Evolutionary conservation across 352 stramenopile genomes (phyloP).

Genomic region (Pythium coloratum): DNA sequence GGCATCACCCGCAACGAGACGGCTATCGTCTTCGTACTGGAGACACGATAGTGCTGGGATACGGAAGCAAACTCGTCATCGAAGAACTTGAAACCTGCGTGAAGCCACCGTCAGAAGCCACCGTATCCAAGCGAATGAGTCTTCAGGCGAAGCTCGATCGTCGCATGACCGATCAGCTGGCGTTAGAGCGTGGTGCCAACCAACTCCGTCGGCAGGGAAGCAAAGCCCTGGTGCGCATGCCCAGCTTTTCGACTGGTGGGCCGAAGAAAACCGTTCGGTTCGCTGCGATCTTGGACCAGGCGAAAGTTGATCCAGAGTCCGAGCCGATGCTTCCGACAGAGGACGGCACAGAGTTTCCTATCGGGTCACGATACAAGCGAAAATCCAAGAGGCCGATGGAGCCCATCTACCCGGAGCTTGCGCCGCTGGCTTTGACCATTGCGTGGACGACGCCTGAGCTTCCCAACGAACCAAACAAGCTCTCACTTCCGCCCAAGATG

Average conservation of each 20-base stretch:
- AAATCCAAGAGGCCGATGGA: constrained; percentile 29
- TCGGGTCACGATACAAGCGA: constrained; percentile 55
- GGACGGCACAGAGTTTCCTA: constrained; percentile 26
- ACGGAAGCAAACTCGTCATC: constrained; percentile 37
- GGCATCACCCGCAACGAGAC: constrained; percentile 68
- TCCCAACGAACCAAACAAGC: constrained; percentile 15
- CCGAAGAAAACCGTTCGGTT: constrained; percentile 28
- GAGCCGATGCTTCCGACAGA: constrained; percentile 30
- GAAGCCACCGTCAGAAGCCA: background rate
- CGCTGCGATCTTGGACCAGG: constrained; percentile 17
- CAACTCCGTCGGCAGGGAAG: constrained; percentile 18
- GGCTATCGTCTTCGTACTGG: constrained; percentile 56
- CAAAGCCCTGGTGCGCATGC: constrained; percentile 12
- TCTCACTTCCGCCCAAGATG: constrained; percentile 29
- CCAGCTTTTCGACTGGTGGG: constrained; percentile 10
- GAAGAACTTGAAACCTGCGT: constrained; percentile 29
- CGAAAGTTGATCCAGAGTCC: constrained; percentile 13
- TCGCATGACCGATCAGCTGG: constrained; percentile 20
- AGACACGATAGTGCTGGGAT: constrained; percentile 52
- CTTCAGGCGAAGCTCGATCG: constrained; percentile 20
- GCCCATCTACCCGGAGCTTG: constrained; percentile 12
- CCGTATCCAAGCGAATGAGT: constrained; percentile 11
- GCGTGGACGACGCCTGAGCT: constrained; percentile 17
- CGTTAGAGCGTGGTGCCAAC: constrained; percentile 7
- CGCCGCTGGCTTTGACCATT: constrained; percentile 16